phyloP scores from a whole-genome alignment of 169 alveolate species.

The Hammondia hammondi region DNA sequence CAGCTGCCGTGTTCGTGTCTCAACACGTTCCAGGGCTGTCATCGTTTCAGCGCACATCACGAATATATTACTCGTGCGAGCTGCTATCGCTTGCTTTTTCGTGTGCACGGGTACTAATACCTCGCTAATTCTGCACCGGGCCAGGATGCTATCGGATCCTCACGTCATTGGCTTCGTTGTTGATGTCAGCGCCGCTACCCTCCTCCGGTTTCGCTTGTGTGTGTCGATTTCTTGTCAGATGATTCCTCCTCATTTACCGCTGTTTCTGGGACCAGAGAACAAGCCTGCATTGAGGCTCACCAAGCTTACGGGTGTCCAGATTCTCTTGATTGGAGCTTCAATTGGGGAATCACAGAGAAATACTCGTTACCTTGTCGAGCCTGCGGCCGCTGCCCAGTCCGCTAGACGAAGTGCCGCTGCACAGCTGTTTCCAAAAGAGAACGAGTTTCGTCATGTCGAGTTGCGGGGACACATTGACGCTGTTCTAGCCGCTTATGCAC shows the following conservation, averaged over 20 bases:
- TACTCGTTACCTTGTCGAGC: constrained; percentile 2
- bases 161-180: background rate
- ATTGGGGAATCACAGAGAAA: constrained; percentile 31
- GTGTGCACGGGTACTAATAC: no score
- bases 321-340: constrained; percentile 5
- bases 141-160: background rate
- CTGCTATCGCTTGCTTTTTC: no score
- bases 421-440: background rate
- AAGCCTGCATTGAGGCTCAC: constrained; percentile 27
- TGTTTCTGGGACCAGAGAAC: constrained; percentile 37
- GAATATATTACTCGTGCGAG: no score
- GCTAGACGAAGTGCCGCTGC: background rate
- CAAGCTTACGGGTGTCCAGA: background rate
- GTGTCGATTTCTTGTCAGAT: background rate
- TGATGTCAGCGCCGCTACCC: background rate
- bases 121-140: no score
- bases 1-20: no score
- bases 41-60: no score
- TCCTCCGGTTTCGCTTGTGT: background rate
- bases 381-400: background rate
- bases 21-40: no score
- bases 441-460: constrained; percentile 17
- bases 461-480: constrained; percentile 32
- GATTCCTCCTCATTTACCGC: constrained; percentile 14
- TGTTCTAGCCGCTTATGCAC: constrained; percentile 23